Base-by-base conservation (phyloP, 495 filamentous ascomycete species). In the Penicillium odoratum region DNA sequence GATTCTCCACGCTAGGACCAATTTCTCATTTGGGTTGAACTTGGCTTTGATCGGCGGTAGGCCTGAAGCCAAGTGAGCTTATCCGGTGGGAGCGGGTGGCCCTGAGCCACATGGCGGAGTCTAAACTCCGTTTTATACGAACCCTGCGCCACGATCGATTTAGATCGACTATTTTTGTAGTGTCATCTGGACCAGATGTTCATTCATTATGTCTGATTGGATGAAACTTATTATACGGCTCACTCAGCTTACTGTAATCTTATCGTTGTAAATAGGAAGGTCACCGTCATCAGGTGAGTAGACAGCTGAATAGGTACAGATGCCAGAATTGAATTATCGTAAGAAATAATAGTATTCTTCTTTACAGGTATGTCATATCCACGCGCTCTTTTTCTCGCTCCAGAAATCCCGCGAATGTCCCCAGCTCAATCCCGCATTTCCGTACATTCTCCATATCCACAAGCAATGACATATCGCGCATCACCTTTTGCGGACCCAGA, bases 371-470 rank as follows among this genome's bases (percentile, higher is more conserved):
- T 31, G 59, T 56, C 30, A n/a, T 11, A 13, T 59, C 11, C n/a
- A 65, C 53, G 0, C 56, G 52, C 11, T 66, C 59, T 56, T 68
- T 69, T 59, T 79, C 71, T 50, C 74, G 63, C 57, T 63, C 60
- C 55, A 80, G 50, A 59, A 75, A 80, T 47, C 63, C 49, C 26
- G 62, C 53, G 52, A 81, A 78, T 4, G 62, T 75, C 1, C 59
- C 62, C 65, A 74, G 28, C 7, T 54, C 45, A n/a, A 75, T 61
- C 8, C 57, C 59, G 68, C 64, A 80, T 15, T 51, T 44, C 48
- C 57, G 71, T 16, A 74, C 54, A 15, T 70, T 56, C 13, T 78
- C 70, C 43, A 75, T 50, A 58, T 79, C 68, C 7, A 74, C 69
- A 31, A 72, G 65, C 11, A 63, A 46, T 0, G 56, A 52, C 60